These are phyloP conservation scores for Mycotypha africana DNA, from an alignment of 371 early-diverging fungal genomes.

Conservation along the genomic window DNA sequence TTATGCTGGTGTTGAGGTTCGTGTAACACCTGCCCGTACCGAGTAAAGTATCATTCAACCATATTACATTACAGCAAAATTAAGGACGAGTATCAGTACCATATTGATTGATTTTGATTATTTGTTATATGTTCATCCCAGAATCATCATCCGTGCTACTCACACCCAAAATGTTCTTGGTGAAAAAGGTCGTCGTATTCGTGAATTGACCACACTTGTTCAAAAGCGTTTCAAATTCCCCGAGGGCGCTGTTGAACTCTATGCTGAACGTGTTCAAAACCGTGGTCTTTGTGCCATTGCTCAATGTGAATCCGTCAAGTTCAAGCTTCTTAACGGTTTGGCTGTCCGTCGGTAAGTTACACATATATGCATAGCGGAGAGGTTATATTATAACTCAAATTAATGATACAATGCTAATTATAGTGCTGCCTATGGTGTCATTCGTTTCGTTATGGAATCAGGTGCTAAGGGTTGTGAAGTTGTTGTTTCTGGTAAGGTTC, in stretches of 20 bases:
- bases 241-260: conserved; percentile 96
- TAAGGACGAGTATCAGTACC: no score
- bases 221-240: conserved; percentile 99
- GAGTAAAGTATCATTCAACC: conserved; percentile 49
- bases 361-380: no score
- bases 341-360: conserved; percentile 90
- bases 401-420: background rate
- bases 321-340: conserved; percentile 95
- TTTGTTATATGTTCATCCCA: conserved; percentile 3
- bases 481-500: conserved; percentile 99
- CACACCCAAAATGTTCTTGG: conserved; percentile 98
- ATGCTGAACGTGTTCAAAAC: conserved; percentile 98
- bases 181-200: conserved; percentile 98
- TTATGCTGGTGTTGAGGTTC: conserved; percentile 98
- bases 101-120: background rate
- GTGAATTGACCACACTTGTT: conserved; percentile 97
- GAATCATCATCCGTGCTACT: conserved; percentile 98
- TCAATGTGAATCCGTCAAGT: conserved; percentile 98
- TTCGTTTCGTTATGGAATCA: conserved; percentile 99
- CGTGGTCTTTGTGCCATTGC: conserved; percentile 99
- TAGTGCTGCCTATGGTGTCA: conserved; percentile 97
- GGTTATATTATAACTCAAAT: background rate
- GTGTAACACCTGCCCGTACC: conserved; percentile 97
- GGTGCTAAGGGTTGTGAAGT: conserved; percentile 99
- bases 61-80: no score